Conservation (phyloP, 1,284 basidiomycete species). For the Anthracocystis walkeri region DNA sequence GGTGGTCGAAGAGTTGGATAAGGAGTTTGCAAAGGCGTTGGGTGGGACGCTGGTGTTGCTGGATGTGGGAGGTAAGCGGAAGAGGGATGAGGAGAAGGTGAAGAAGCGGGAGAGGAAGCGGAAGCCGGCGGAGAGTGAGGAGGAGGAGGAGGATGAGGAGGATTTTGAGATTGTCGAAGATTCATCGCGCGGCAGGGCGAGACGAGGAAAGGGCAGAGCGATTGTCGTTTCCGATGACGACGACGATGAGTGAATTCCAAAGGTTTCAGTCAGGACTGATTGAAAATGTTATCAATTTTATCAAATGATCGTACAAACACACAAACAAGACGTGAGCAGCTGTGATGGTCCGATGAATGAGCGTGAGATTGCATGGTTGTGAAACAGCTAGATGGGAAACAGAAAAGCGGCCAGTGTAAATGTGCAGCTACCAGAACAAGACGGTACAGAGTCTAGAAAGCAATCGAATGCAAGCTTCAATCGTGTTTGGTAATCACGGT, state of each 20-base stretch:
- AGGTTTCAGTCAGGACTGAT: neutral
- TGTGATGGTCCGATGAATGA: no score
- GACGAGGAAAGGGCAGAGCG: neutral
- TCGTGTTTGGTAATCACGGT: no score
- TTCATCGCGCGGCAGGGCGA: neutral
- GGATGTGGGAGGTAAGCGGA: slow-evolving; percentile 27
- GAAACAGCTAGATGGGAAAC: no score
- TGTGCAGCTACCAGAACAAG: no score
- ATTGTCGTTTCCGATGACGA: slow-evolving; percentile 18
- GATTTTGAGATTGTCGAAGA: slow-evolving; percentile 13
- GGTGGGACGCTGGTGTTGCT: slow-evolving; percentile 53
- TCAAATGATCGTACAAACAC: no score
- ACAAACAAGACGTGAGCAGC: no score
- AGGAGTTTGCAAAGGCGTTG: slow-evolving; percentile 76
- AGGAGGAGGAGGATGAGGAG: slow-evolving; percentile 68
- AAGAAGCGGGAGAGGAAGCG: slow-evolving; percentile 10
- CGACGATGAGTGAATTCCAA: slow-evolving; percentile 6
- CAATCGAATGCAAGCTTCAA: no score
- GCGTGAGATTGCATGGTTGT: no score
- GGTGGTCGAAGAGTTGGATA: slow-evolving; percentile 70
- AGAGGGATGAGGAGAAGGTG: slow-evolving; percentile 3
- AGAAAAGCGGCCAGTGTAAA: no score
- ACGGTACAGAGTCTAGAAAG: no score
- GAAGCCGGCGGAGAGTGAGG: slow-evolving; percentile 14
- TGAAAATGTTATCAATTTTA: neutral